Evolutionary conservation across 257 asterid genomes (phyloP), one percentile per base, ranked within the genome.

Genomic region (Paraleonurus japonicus): DNA sequence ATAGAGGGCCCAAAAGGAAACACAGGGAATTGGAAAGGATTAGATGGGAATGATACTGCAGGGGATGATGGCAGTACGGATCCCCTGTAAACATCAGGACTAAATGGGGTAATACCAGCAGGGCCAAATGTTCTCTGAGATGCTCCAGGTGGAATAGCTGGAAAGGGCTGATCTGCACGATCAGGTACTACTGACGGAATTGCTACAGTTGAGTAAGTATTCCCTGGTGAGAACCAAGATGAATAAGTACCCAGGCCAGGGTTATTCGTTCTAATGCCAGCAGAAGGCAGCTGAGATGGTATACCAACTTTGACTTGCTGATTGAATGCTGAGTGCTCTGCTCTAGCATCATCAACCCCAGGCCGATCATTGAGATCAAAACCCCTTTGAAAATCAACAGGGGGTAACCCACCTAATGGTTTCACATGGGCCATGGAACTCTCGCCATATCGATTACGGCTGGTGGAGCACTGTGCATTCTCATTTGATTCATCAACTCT

Each of bases 11-110:
- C 39, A 53, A 87, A 87, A 60, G 97, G 94, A 55, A 78, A 80
- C 10, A 82, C 68, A 0, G 90, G 80, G 59, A 61, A 86, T 64
- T 69, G 96, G 83, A 84, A 93, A 79, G 74, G 89, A 82, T 84
- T 74, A 63, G 96, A 83, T 0, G 90, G 84, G 48, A 50, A 79
- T 59, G 85, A 58, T 65, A 85, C 79, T 0, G 96, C 96, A 43
- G 95, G 95, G 16, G 98, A 88, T 8, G 97, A 88, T 69, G 97
- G 71, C 79, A 93, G 78, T 60, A 90, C 89, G 7, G 98, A 87
- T 60, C 96, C 95, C 13, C 97, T 84, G 58, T 83, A 86, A 48
- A 87, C 68, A 68, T 90, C 97, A 16, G 86, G 83, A 37, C 74
- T 60, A 64, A 83, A 85, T 57, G 88, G 75, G 24, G 77, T 22